Percentiles rank a stretch among this genome's conserved stretches.
Conservation (phyloP, 2,329 filamentous ascomycete genomes). For the Trichoderma aggressivum region DNA sequence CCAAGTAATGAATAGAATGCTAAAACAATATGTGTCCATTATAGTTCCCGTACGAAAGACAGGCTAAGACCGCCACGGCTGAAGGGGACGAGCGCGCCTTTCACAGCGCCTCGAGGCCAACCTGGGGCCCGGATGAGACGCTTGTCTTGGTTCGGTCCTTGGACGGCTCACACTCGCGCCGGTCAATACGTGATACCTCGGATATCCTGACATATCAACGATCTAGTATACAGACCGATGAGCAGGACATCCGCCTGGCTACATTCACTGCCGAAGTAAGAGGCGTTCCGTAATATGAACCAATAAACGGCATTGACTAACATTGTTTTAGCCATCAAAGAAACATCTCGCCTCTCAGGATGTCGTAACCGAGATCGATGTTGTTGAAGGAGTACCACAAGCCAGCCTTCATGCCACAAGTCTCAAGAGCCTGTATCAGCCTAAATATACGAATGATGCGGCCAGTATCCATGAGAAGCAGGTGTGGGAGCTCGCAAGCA, state of each 20-base stretch:
- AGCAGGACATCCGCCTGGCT: constrained; percentile 62
- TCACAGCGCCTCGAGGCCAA: constrained; percentile 71
- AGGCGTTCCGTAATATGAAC: background rate
- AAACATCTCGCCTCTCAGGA: constrained; percentile 55
- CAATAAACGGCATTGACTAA: constrained; percentile 15
- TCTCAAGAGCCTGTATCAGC: constrained; percentile 40
- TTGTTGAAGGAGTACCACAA: constrained; percentile 57
- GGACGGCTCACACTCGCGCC: constrained; percentile 40
- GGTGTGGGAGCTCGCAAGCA: constrained; percentile 81
- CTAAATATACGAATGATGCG: constrained; percentile 40
- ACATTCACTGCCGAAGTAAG: constrained; percentile 56
- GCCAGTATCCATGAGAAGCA: constrained; percentile 62
- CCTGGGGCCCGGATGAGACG: constrained; percentile 72
- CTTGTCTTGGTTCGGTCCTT: constrained; percentile 55
- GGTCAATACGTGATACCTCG: constrained; percentile 25
- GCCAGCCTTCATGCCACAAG: constrained; percentile 44
- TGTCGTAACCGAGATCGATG: constrained; percentile 50
- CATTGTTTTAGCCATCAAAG: constrained; percentile 48
- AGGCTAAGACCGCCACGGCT: constrained; percentile 66
- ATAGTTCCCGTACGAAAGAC: constrained; percentile 86
- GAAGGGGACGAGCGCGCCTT: constrained; percentile 62
- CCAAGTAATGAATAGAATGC: constrained; percentile 37
- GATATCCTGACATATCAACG: constrained; percentile 35
- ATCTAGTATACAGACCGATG: constrained; percentile 57
- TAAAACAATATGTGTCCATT: constrained; percentile 43